phyloP scores from a whole-genome alignment of 2,329 filamentous ascomycete species.

The Gremmenia infestans region DNA sequence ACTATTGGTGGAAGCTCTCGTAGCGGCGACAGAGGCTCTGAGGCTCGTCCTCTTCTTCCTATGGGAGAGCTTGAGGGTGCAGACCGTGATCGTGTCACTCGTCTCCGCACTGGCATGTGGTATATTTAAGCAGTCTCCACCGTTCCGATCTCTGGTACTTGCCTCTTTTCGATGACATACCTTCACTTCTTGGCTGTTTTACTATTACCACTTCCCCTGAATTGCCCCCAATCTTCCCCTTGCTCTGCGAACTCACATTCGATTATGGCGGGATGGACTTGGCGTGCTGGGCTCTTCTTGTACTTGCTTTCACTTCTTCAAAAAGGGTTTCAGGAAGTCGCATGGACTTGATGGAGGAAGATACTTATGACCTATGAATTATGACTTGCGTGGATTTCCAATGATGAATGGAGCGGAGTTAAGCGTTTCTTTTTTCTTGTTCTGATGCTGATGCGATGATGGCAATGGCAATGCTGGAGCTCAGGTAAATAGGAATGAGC shows the following conservation, averaged over 20 bases:
- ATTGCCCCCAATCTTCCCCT: slow-evolving; percentile 2
- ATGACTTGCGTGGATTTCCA: not conserved
- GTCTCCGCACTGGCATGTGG: slow-evolving; percentile 31
- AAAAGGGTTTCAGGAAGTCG: slow-evolving; percentile 11
- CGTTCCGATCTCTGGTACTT: slow-evolving; percentile 13
- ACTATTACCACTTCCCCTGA: slow-evolving; percentile 13
- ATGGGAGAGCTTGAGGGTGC: slow-evolving; percentile 18
- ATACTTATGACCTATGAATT: slow-evolving; percentile 2
- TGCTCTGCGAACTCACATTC: slow-evolving; percentile 5
- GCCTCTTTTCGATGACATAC: slow-evolving; percentile 10
- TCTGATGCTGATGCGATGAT: not conserved
- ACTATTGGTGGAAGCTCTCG: slow-evolving; percentile 16
- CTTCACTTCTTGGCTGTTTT: slow-evolving; percentile 20
- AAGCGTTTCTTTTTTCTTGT: not conserved
- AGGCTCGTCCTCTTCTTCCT: slow-evolving; percentile 25
- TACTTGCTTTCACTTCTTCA: slow-evolving; percentile 16
- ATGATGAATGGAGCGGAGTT: not conserved
- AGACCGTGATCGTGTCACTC: slow-evolving; percentile 3
- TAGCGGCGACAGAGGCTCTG: slow-evolving; percentile 13
- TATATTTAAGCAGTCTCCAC: slow-evolving; percentile 25
- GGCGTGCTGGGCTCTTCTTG: slow-evolving; percentile 11
- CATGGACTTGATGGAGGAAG: slow-evolving; percentile 13
- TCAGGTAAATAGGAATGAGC: not conserved
- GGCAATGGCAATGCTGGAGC: not conserved
- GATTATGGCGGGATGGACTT: slow-evolving; percentile 8